Base-by-base conservation (phyloP, 331 rosid species). In the Prunus yedoensis region DNA sequence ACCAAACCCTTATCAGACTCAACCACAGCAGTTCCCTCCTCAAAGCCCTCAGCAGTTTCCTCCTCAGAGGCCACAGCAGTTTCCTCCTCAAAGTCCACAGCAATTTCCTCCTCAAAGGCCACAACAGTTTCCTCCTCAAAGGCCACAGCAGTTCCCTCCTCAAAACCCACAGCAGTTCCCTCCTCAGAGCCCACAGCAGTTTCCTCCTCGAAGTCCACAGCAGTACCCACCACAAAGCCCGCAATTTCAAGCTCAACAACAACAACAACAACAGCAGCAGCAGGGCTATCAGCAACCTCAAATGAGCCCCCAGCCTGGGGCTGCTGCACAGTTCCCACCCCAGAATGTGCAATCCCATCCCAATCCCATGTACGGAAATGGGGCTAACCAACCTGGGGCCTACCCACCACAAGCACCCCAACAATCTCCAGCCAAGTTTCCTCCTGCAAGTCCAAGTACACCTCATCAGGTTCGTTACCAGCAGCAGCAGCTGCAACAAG, bases 151-250 rank as follows among this genome's bases (percentile, higher is more conserved):
- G 12, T 69, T 23, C 18, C 20, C 49, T 50, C 62, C 27, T 3
- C 47, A 63, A 23, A 75, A 46, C 30, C 70, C 76, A 20, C 57
- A 57, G 10, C 74, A 67, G 10, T 70, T 61, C 17, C 74, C 68
- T 8, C 54, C 66, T 11, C 66, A 30, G 25, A 23, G 25, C 25
- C 25, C 25, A 23, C 25, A 23, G 25, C 25, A 23, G 25, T 23
- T 23, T 23, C 25, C 25, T 23, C 25, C 25, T 23, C 25, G 25
- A 63, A 18, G 68, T 3, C 76, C 54, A 2, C 77, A 73, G 27
- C 68, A 60, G 21, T 77, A 17, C 65, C 53, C 58, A 38, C 66
- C 65, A 2, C 76, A 70, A 77, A 70, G 3, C 64, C 76, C 65
- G 9, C 67, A 41, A 46, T 72, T 72, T 11, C 76, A 72, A 59